phyloP scores from a whole-genome alignment of 129 eudicot species.

The Flaveria sonorensis region DNA sequence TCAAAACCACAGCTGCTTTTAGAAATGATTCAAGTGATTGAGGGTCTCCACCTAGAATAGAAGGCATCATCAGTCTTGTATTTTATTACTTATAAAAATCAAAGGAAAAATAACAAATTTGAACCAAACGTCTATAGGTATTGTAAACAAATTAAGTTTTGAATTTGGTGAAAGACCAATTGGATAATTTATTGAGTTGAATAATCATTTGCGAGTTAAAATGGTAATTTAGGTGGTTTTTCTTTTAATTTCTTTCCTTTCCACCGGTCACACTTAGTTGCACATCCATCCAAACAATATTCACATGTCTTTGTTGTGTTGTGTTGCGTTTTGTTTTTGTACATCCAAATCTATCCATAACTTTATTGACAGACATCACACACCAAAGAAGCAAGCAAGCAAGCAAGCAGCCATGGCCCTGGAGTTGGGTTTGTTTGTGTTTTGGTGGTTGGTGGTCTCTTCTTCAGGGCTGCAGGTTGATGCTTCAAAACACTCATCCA shows the following conservation, averaged over 20 bases:
- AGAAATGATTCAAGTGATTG: conserved; percentile 42
- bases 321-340: too few species aligned
- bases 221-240: too few species aligned
- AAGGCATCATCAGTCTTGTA: background rate
- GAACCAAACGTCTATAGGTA: too few species aligned
- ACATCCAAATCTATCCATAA: conserved; percentile 23
- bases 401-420: too few species aligned
- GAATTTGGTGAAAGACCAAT: too few species aligned
- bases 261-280: background rate
- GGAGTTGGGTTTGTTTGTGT: conserved; percentile 19
- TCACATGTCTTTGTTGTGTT: conserved; percentile 75
- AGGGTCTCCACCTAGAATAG: background rate
- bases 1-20: conserved; percentile 42
- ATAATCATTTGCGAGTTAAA: too few species aligned
- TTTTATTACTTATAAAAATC: background rate
- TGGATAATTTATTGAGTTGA: too few species aligned
- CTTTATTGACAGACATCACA: background rate
- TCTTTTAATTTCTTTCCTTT: too few species aligned
- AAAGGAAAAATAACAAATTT: background rate
- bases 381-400: too few species aligned
- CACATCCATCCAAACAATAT: conserved; percentile 59
- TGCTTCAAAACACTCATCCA: conserved; percentile 36
- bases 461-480: conserved; percentile 18
- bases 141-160: too few species aligned
- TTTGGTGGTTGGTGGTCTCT: conserved; percentile 15